These are phyloP conservation scores for Stellera chamaejasme DNA, from an alignment of 345 rosid genomes.

Conservation along the genomic window DNA sequence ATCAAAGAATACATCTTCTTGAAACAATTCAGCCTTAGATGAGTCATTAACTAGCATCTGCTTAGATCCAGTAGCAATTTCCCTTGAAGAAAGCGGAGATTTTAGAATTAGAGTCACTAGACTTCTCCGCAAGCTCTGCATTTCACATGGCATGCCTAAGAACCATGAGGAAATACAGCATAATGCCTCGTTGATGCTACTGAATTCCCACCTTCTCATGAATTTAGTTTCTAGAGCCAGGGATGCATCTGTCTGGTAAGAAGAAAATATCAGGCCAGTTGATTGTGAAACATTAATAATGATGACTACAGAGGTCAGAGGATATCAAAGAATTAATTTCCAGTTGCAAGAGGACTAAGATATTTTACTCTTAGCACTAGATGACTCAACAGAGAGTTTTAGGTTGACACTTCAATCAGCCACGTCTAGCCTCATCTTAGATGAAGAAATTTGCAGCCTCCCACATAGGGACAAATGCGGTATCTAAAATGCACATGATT, in stretches of 20 bases:
- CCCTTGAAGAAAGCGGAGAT: constrained; percentile 4
- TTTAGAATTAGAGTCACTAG: constrained; percentile 6
- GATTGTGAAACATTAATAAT: too few relatives aligned
- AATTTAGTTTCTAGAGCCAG: constrained; percentile 13
- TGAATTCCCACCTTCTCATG: constrained; percentile 17
- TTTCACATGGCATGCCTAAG: constrained; percentile 12
- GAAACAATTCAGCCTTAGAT: constrained; percentile 10
- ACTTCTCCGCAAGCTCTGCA: constrained; percentile 4
- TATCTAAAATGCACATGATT: background rate
- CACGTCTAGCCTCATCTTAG: too few relatives aligned
- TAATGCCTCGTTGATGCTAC: constrained; percentile 8
- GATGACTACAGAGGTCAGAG: too few relatives aligned
- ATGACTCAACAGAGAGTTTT: too few relatives aligned
- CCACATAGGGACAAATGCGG: too few relatives aligned
- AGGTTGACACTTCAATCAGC: too few relatives aligned
- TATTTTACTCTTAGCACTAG: too few relatives aligned
- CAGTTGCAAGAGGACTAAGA: too few relatives aligned
- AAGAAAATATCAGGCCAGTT: background rate
- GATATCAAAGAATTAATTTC: too few relatives aligned
- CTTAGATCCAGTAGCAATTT: constrained; percentile 11
- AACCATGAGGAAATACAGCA: constrained; percentile 14
- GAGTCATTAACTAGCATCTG: constrained; percentile 10
- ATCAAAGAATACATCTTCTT: constrained; percentile 16
- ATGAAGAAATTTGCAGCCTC: too few relatives aligned
- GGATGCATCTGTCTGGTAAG: constrained; percentile 16